Percentiles rank a stretch among this genome's conserved stretches.
Conservation (phyloP, 2,329 filamentous ascomycete species). For the Didymella exigua region DNA sequence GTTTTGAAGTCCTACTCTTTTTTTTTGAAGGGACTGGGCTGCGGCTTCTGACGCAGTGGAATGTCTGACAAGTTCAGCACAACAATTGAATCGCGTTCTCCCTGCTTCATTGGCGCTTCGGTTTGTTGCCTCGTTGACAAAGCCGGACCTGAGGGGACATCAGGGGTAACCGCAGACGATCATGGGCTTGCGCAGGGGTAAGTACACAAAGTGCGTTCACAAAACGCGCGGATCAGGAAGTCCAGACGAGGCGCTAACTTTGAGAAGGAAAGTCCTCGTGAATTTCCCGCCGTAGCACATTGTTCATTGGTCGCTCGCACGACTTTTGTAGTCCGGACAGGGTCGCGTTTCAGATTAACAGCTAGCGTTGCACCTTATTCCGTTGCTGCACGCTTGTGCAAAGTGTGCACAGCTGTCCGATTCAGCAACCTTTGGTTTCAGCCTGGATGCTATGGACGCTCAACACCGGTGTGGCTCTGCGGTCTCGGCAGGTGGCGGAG, state of each 20-base stretch:
- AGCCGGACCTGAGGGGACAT: conserved; percentile 22
- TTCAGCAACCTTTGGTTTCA: conserved; percentile 24
- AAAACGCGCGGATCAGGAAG: conserved; percentile 26
- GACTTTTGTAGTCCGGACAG: conserved; percentile 15
- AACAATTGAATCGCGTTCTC: conserved; percentile 8
- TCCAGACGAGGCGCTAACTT: conserved; percentile 24
- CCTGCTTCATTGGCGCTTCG: conserved; percentile 23
- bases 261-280: conserved; percentile 17
- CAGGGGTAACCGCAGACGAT: conserved; percentile 31
- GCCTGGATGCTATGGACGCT: conserved; percentile 15
- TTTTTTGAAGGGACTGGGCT: conserved; percentile 21
- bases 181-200: conserved; percentile 32
- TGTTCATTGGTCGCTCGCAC: conserved; percentile 21
- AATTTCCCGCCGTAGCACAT: conserved; percentile 3
- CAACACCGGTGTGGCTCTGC: conserved; percentile 22
- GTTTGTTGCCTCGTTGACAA: conserved; percentile 22
- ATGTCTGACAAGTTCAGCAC: conserved; percentile 3
- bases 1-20: conserved; percentile 21
- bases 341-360: conserved; percentile 30
- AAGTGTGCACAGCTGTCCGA: conserved; percentile 20
- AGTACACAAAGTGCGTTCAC: conserved; percentile 12
- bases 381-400: conserved; percentile 24
- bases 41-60: background rate
- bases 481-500: conserved; percentile 18
- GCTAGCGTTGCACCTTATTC: conserved; percentile 22